Base-by-base conservation (phyloP, 1,284 basidiomycete species). In the Microstroma glucosiphilum region DNA sequence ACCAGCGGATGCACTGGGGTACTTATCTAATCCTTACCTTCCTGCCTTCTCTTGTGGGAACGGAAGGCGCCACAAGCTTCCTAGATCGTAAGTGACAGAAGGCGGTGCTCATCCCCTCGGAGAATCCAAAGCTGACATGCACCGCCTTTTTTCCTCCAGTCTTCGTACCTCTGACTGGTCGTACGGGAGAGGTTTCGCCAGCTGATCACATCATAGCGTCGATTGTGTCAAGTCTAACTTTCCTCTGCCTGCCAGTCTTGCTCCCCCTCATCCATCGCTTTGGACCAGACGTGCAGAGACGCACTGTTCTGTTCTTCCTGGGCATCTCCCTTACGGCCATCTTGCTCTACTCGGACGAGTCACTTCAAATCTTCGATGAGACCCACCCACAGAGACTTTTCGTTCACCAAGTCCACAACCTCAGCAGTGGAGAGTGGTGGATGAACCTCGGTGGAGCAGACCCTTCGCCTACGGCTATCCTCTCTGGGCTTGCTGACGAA, bases 341-440 rank as follows among this genome's bases (percentile, higher is more conserved):
- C 17, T 86, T 88, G 62, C 84, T 87, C 0, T 82, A 89, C 60
- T 89, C 88, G 68, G 63, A 60, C 40, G 75, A 75, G 4, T 63
- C 64, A 15, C 83, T 86, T 70, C 81, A 81, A 11, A 86, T 88
- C 0, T 98, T 92, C 77, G 91, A 96, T 75, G 79, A 75, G 13
- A 86, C 86, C 82, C 93, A 96, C 78, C 94, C 93, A 65, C 92
- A 92, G 80, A 83, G 94, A 58, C 69, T 96, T 51, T 92, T 90
- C 70, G 84, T 93, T 23, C 82, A 96, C 61, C 89, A 92, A 77
- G 84, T 87, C 69, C 91, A 94, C 80, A 93, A 97, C 78, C 75
- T 80, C 57, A 81, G 80, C 15, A 76, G 90, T 58, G 88, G 87
- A 26, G 86, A 89, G 67, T 87, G 88, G 69, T 85, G 88, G 65